Base-by-base conservation (phyloP, 2,329 filamentous ascomycete genomes). In the Ramularia endophylla region DNA sequence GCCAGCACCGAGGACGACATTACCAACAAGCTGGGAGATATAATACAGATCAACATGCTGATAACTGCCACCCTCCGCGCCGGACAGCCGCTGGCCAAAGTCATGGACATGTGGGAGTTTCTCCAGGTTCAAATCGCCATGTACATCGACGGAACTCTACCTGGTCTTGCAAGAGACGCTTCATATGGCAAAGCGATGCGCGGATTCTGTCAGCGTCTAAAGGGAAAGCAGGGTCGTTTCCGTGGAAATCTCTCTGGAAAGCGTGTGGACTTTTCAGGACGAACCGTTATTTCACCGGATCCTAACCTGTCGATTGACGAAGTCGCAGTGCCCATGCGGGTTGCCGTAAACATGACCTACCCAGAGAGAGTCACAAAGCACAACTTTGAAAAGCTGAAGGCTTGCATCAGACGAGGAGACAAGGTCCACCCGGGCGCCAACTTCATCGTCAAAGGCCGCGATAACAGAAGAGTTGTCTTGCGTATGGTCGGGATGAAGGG, bases 91-190 rank as follows among this genome's bases (percentile, higher is more conserved):
- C 76, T 98, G 2, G 79, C 85, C 51, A 94, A 87, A 1, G 85
- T 97, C 42, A 94, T 97, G 81, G 92, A 98, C 62, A 88, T 95
- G 56, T 98, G 92, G 92, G 92, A 98, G 60, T 97, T 90, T 57
- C 71, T 98, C 46, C 90, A 97, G 59, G 75, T 95, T 7, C 89
- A 97, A 58, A 85, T 97, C 46, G 92, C 90, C 46, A 88, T 97
- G 75, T 97, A 98, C 62, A 90, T 98, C 63, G 97, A 98, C 69
- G 95, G 89, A 50, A 89, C 95, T 55, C 82, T 94, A 2, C 92
- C 92, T 0, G 90, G 90, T 19, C 75, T 98, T n/a, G 58, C 58
- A 18, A 83, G 89, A 54, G 87, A 94, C 56, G 83, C 83, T 9
- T 86, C 87, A 7, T 83, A 88, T 46, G 86, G 87, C 44, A 95